Evolutionary conservation across 2,329 filamentous ascomycete genomes (phyloP).

Genomic region (Nemania sp.): DNA sequence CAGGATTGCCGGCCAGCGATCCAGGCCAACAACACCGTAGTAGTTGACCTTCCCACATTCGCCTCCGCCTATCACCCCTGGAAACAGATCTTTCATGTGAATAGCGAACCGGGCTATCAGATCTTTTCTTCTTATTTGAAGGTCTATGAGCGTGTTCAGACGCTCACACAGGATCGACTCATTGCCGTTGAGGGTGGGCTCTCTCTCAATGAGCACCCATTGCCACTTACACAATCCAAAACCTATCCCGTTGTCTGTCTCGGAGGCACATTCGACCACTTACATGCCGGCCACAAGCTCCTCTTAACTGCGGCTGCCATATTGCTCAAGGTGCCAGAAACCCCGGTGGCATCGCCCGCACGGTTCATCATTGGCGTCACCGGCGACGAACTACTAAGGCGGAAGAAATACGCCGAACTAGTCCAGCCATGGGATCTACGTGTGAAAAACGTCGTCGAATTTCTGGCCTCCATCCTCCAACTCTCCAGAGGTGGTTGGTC

Average conservation of each 20-base stretch:
- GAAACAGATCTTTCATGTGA: conserved; percentile 73
- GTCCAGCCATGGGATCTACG: conserved; percentile 85
- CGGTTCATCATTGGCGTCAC: conserved; percentile 87
- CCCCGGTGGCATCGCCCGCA: conserved; percentile 57
- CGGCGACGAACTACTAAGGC: conserved; percentile 84
- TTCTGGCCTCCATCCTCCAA: conserved; percentile 74
- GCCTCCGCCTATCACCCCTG: conserved; percentile 68
- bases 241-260: conserved; percentile 76
- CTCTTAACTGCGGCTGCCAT: conserved; percentile 88
- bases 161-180: conserved; percentile 63
- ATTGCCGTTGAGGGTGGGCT: conserved; percentile 66
- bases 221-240: conserved; percentile 42
- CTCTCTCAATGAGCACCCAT: conserved; percentile 55
- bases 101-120: conserved; percentile 72
- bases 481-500: conserved; percentile 59
- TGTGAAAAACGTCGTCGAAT: conserved; percentile 75
- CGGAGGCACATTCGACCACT: conserved; percentile 95
- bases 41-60: conserved; percentile 65
- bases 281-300: conserved; percentile 96
- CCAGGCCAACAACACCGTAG: conserved; percentile 59
- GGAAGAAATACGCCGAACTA: conserved; percentile 87
- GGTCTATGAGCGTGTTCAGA: conserved; percentile 61
- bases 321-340: conserved; percentile 67
- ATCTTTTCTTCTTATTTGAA: conserved; percentile 64
- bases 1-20: conserved; percentile 54